Conservation (phyloP, 495 filamentous ascomycete genomes). For the Penicillium subrubescens region DNA sequence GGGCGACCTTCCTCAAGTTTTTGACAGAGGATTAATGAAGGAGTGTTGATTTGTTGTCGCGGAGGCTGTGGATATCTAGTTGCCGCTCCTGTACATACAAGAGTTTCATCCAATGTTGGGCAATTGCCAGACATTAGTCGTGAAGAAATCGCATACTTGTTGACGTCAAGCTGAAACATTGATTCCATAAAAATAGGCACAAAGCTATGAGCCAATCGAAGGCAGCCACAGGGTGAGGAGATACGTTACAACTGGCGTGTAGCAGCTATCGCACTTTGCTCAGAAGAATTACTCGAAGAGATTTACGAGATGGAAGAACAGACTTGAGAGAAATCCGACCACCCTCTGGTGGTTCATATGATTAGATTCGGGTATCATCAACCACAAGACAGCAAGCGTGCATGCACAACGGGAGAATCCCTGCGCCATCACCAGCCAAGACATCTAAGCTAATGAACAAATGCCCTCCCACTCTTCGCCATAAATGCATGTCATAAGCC, state of each 20-base stretch:
- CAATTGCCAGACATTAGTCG: too few relatives aligned
- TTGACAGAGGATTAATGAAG: conserved; percentile 53
- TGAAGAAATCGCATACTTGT: too few relatives aligned
- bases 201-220: too few relatives aligned
- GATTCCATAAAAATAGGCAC: too few relatives aligned
- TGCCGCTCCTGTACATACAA: too few relatives aligned
- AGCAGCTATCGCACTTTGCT: neutral
- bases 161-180: too few relatives aligned
- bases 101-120: too few relatives aligned
- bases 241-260: too few relatives aligned
- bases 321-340: neutral
- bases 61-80: neutral
- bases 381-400: neutral
- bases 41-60: neutral
- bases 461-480: conserved; percentile 14
- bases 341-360: neutral
- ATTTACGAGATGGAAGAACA: neutral
- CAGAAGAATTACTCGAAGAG: neutral
- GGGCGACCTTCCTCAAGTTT: conserved; percentile 72
- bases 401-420: neutral
- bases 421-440: neutral
- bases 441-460: conserved; percentile 11
- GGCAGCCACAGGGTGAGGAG: too few relatives aligned
- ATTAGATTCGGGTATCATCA: neutral
- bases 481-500: conserved; percentile 24